phyloP scores from a whole-genome alignment of 345 rosid species.

The Arabidopsis thaliana region DNA sequence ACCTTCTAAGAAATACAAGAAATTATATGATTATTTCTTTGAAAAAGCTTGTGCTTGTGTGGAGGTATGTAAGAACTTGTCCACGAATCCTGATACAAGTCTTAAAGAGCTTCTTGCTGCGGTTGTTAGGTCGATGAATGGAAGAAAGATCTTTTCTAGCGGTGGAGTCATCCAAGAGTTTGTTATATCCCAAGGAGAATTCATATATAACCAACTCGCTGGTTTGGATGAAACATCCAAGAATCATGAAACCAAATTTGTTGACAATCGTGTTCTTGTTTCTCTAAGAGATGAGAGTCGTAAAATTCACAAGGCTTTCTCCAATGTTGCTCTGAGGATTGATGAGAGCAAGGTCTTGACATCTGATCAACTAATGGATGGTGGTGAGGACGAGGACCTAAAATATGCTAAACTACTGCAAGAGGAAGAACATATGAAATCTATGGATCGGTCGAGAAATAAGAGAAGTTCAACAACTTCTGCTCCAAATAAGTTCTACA shows the following conservation, averaged over 20 bases:
- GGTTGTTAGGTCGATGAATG: slow-evolving; percentile 61
- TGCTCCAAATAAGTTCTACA: slow-evolving; percentile 43
- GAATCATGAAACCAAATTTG: slow-evolving; percentile 50
- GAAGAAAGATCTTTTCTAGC: slow-evolving; percentile 53
- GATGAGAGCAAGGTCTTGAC: slow-evolving; percentile 37
- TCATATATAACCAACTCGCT: slow-evolving; percentile 63
- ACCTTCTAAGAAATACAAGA: slow-evolving; percentile 59
- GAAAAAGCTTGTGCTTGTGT: slow-evolving; percentile 62
- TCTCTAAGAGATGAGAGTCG: slow-evolving; percentile 59
- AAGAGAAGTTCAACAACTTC: slow-evolving; percentile 49
- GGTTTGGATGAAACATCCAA: slow-evolving; percentile 65
- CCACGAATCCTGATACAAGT: slow-evolving; percentile 53
- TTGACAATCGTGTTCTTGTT: slow-evolving; percentile 54
- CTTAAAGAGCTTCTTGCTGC: slow-evolving; percentile 66
- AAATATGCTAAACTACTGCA: slow-evolving; percentile 67
- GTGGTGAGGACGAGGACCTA: slow-evolving; percentile 56
- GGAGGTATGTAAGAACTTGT: slow-evolving; percentile 60
- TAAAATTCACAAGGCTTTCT: slow-evolving; percentile 35
- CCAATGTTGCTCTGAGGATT: slow-evolving; percentile 47
- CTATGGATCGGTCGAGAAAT: slow-evolving; percentile 52
- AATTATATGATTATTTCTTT: slow-evolving; percentile 53
- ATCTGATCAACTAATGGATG: slow-evolving; percentile 29
- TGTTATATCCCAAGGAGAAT: slow-evolving; percentile 61
- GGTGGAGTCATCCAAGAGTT: slow-evolving; percentile 55
- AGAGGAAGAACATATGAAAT: slow-evolving; percentile 71